These are phyloP conservation scores for Urtica urens DNA, from an alignment of 306 rosid genomes.

Conservation along the genomic window DNA sequence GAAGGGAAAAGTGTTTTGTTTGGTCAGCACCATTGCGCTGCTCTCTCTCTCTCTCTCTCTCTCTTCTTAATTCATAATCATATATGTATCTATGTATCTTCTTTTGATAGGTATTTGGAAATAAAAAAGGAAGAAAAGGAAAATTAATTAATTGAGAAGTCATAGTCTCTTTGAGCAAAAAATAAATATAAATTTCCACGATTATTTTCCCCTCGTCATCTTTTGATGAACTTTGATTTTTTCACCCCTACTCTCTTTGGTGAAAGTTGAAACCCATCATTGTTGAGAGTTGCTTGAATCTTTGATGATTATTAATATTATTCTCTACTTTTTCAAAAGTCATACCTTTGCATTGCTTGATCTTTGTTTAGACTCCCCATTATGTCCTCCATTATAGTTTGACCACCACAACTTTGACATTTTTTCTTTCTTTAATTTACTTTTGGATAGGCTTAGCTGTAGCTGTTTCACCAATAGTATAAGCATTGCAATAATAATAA, in stretches of 20 bases:
- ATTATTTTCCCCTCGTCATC: constrained; percentile 27
- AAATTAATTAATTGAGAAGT: constrained; percentile 8
- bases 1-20: constrained; percentile 29
- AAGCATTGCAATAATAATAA: constrained; percentile 1
- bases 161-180: constrained; percentile 8
- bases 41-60: constrained; percentile 1
- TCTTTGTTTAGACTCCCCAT: constrained; percentile 22
- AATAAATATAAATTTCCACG: too few relatives aligned
- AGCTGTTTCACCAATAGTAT: constrained; percentile 30
- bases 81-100: neutral
- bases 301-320: too few relatives aligned
- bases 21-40: constrained; percentile 28
- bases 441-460: constrained; percentile 6
- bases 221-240: constrained; percentile 27
- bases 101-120: constrained; percentile 22
- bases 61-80: constrained; percentile 16
- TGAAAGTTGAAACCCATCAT: constrained; percentile 35
- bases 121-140: constrained; percentile 18
- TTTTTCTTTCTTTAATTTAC: constrained; percentile 8
- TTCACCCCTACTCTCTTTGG: constrained; percentile 11
- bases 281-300: constrained; percentile 29
- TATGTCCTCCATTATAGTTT: constrained; percentile 30
- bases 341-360: constrained; percentile 18
- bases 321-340: constrained; percentile 31
- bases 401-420: constrained; percentile 44